Evolutionary conservation across 2,329 filamentous ascomycete genomes (phyloP), one percentile per base, ranked within the genome.

Genomic region (Aureobasidium musti): DNA sequence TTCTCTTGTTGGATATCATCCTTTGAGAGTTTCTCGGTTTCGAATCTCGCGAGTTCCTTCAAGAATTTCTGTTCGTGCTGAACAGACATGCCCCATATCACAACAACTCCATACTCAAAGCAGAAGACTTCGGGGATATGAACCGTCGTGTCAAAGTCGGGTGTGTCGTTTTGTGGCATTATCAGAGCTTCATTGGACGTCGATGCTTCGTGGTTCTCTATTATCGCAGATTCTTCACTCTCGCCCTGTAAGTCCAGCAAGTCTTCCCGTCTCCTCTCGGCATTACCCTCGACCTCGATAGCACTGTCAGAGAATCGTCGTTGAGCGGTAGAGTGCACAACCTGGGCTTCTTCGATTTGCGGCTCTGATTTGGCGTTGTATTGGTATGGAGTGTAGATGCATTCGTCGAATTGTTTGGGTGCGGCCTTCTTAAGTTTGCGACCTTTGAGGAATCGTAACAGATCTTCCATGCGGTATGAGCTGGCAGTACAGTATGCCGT

Each of bases 31-130:
- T 97, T 97, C 75, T 97, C 94, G 47, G 88, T 86, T 77, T 97
- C 95, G 72, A 98, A 99, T 74, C 95, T 97, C 66, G 91, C 87
- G 69, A 99, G 90, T 73, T 99, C 94, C 72, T 95, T 95, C 19
- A 99, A 82, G 75, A 99, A 97, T 45, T 91, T 87, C 71, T 91
- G 89, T 80, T 99, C 95, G 72, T 99, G 90, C 35, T 86, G 84
- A n/a, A 90, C 82, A 0, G 91, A 89, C 95, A 99, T 98, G 71
- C 95, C 95, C 95, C 95, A 99, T 76, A 98, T 92, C 17, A 99
- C 95, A 5, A 97, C 91, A 2, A 97, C 96, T 67, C 95, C 95
- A 74, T 99, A 99, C 75, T 97, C 91, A 74, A 98, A 99, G 14
- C 99, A 83, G 76, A 99, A 99, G 2, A 97, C 86, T 77, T 99